Evolutionary conservation across 2,329 filamentous ascomycete species (phyloP).

Genomic region (Diplodia intermedia): DNA sequence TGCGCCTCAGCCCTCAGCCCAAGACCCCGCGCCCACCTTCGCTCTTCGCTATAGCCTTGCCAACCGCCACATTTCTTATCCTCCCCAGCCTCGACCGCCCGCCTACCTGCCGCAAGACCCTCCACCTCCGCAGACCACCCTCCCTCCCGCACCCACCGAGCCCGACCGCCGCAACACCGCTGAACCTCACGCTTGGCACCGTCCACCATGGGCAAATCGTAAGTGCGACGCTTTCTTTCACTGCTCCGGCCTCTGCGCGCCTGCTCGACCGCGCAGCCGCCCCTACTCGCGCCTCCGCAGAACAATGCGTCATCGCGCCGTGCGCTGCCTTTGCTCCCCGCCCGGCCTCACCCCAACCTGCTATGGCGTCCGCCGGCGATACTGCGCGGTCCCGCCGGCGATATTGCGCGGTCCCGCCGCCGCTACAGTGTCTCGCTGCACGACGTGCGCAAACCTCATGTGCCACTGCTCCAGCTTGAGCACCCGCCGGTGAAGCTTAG

Average conservation of each 20-base stretch:
- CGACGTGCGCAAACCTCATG: constrained; percentile 20
- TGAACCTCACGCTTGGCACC: constrained; percentile 24
- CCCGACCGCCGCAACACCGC: constrained; percentile 19
- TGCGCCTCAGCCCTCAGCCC: constrained; percentile 35
- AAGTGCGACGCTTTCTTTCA: constrained; percentile 38
- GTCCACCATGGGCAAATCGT: constrained; percentile 51
- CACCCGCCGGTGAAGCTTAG: constrained; percentile 44
- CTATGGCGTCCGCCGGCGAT: background rate
- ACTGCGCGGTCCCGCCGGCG: constrained; percentile 23
- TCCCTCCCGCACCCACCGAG: constrained; percentile 21
- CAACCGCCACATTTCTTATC: constrained; percentile 10
- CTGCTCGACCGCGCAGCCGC: background rate
- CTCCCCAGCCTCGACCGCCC: constrained; percentile 5
- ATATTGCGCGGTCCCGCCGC: constrained; percentile 25
- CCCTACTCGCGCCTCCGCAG: constrained; percentile 15
- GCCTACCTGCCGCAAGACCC: background rate
- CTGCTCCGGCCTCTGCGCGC: background rate
- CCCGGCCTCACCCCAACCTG: background rate
- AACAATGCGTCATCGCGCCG: constrained; percentile 15
- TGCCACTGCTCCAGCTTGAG: constrained; percentile 39
- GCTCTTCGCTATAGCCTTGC: constrained; percentile 27
- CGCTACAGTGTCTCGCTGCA: constrained; percentile 26
- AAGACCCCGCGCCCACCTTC: constrained; percentile 32
- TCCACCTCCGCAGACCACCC: constrained; percentile 9
- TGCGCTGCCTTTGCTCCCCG: background rate